These are phyloP conservation scores for Daedaleopsis sinensis DNA, from an alignment of 768 basidiomycete species.

Conservation along the genomic window DNA sequence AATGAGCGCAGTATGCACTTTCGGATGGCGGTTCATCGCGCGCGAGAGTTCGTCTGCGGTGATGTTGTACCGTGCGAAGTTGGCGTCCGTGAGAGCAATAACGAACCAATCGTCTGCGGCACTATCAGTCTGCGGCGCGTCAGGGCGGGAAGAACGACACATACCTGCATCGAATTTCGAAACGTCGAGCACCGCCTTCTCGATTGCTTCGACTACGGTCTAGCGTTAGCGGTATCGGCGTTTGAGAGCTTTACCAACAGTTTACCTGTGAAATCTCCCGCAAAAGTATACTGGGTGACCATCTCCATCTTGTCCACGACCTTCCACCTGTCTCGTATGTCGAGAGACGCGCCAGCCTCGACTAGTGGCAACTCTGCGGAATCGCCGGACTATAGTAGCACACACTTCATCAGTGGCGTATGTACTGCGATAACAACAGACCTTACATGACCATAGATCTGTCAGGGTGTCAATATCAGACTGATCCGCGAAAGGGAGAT, in stretches of 20 bases:
- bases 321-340: constrained; percentile 65
- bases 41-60: constrained; percentile 58
- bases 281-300: constrained; percentile 69
- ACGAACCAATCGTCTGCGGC: constrained; percentile 68
- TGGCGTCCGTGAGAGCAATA: constrained; percentile 72
- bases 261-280: constrained; percentile 65
- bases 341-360: constrained; percentile 48
- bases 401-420: background rate
- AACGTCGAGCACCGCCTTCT: constrained; percentile 63
- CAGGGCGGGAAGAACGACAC: constrained; percentile 8
- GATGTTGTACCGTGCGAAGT: constrained; percentile 65
- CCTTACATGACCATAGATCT: constrained; percentile 71
- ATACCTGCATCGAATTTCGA: constrained; percentile 63
- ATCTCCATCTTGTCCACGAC: constrained; percentile 71
- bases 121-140: background rate
- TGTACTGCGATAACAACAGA: background rate
- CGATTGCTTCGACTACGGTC: constrained; percentile 60
- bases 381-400: constrained; percentile 56
- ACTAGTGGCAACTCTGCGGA: constrained; percentile 58
- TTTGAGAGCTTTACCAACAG: background rate
- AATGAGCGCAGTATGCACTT: constrained; percentile 67
- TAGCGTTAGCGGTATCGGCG: constrained; percentile 8
- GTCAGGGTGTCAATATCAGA: background rate
- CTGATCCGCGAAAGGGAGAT: constrained; percentile 1
- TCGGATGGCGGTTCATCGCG: constrained; percentile 61